These are phyloP conservation scores for Kwoniella dendrophila DNA, from an alignment of 768 basidiomycete genomes.

Conservation along the genomic window DNA sequence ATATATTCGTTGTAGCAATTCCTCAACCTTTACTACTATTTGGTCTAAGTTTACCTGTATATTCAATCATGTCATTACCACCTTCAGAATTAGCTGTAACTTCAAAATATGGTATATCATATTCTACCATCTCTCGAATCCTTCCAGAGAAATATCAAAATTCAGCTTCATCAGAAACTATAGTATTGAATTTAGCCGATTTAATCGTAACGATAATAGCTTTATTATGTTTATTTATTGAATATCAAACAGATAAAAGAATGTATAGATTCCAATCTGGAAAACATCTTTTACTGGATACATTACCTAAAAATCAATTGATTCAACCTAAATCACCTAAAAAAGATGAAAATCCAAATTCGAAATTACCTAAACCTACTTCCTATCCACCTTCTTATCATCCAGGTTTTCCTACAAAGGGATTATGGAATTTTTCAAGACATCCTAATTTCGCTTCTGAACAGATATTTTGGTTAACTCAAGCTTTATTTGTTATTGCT, in stretches of 20 bases:
- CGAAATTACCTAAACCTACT: slow-evolving; percentile 49
- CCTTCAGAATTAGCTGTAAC: slow-evolving; percentile 34
- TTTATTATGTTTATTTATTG: slow-evolving; percentile 65
- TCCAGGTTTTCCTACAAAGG: slow-evolving; percentile 81
- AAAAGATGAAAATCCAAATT: slow-evolving; percentile 29
- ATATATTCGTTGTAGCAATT: slow-evolving; percentile 73
- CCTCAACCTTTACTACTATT: slow-evolving; percentile 82
- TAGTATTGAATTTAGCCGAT: slow-evolving; percentile 67
- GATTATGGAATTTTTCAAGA: slow-evolving; percentile 81
- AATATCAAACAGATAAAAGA: slow-evolving; percentile 88
- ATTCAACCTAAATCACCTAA: slow-evolving; percentile 29
- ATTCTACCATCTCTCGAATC: slow-evolving; percentile 20
- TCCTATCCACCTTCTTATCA: slow-evolving; percentile 50
- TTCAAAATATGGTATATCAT: slow-evolving; percentile 16
- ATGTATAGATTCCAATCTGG: slow-evolving; percentile 77
- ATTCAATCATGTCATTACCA: slow-evolving; percentile 54
- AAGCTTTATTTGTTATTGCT: slow-evolving; percentile 49
- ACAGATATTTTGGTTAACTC: slow-evolving; percentile 67
- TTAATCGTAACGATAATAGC: slow-evolving; percentile 65
- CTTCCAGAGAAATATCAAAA: slow-evolving; percentile 21
- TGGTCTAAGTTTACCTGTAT: slow-evolving; percentile 59
- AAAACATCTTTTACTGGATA: slow-evolving; percentile 66
- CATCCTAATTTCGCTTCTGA: slow-evolving; percentile 95
- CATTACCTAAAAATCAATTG: slow-evolving; percentile 12
- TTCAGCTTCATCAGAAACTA: slow-evolving; percentile 57